Evolutionary conservation across 169 alveolate species (phyloP).

Genomic region (Perkinsus marinus): DNA sequence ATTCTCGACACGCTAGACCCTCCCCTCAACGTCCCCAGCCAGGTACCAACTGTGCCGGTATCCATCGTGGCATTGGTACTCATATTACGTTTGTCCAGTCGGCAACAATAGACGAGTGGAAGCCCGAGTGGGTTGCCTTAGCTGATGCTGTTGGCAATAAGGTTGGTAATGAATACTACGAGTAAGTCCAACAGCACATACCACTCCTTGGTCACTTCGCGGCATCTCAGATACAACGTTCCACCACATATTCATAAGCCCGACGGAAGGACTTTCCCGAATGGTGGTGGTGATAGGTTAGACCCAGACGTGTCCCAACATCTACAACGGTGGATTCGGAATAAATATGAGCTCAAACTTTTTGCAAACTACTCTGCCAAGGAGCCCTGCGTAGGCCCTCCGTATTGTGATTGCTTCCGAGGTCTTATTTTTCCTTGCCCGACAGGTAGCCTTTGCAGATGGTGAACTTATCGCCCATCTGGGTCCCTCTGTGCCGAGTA

Average conservation of each 20-base stretch:
- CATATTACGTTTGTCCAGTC: conserved; percentile 59
- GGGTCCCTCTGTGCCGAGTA: neutral
- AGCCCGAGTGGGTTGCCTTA: conserved; percentile 33
- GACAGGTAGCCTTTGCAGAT: neutral
- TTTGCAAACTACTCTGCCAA: neutral
- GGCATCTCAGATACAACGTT: conserved; percentile 13
- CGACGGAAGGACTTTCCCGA: neutral
- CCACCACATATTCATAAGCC: neutral
- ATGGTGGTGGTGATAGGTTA: conserved; percentile 18
- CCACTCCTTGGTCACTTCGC: neutral
- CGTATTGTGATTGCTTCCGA: too few relatives aligned
- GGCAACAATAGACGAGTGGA: conserved; percentile 53
- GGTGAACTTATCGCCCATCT: neutral
- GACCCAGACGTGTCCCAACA: neutral
- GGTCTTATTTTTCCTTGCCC: neutral
- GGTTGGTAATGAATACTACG: conserved; percentile 21
- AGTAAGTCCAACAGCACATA: neutral
- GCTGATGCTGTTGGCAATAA: conserved; percentile 21
- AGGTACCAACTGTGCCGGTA: conserved; percentile 60
- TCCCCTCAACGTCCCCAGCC: neutral
- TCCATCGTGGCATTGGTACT: conserved; percentile 60
- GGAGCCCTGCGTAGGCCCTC: neutral
- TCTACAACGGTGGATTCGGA: conserved; percentile 26
- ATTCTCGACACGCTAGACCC: neutral
- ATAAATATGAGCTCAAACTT: conserved; percentile 27